phyloP scores from a whole-genome alignment of 768 basidiomycete species.

The Suillus subluteus region DNA sequence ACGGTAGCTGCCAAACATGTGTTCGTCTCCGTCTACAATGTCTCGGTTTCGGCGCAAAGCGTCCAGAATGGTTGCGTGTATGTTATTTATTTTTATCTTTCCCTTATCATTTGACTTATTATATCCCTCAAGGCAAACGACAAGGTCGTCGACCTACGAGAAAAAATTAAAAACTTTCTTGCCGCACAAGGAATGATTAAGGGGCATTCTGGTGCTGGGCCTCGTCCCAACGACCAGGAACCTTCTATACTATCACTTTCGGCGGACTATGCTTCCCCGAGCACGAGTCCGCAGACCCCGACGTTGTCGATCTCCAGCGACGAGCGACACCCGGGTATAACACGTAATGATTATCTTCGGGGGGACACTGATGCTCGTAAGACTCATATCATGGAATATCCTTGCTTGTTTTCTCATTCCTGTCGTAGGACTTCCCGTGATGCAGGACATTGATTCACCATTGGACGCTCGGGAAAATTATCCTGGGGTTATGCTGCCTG shows the following conservation, averaged over 20 bases:
- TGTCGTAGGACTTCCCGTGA: constrained; percentile 30
- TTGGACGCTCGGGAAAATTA: constrained; percentile 32
- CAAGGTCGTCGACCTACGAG: constrained; percentile 68
- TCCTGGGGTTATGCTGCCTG: constrained; percentile 33
- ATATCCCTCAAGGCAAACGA: constrained; percentile 60
- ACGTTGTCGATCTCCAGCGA: constrained; percentile 48
- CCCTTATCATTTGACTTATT: constrained; percentile 16
- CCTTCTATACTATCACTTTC: constrained; percentile 56
- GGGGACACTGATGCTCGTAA: constrained; percentile 32
- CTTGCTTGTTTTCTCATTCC: constrained; percentile 8
- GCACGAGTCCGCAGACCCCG: constrained; percentile 48
- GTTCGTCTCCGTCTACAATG: constrained; percentile 81
- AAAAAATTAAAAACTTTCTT: constrained; percentile 79
- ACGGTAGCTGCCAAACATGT: constrained; percentile 75
- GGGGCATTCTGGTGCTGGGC: constrained; percentile 75
- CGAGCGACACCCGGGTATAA: constrained; percentile 39
- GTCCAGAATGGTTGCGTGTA: constrained; percentile 85
- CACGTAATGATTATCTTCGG: constrained; percentile 22
- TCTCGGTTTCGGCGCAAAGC: constrained; percentile 83
- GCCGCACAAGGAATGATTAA: constrained; percentile 89
- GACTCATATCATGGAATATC: neutral
- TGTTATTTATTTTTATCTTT: constrained; percentile 4
- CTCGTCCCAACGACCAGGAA: constrained; percentile 59
- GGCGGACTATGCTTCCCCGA: constrained; percentile 44
- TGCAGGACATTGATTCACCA: constrained; percentile 37